Base-by-base conservation (phyloP, 2,329 filamentous ascomycete genomes). In the Emmonsiellopsis sp. region DNA sequence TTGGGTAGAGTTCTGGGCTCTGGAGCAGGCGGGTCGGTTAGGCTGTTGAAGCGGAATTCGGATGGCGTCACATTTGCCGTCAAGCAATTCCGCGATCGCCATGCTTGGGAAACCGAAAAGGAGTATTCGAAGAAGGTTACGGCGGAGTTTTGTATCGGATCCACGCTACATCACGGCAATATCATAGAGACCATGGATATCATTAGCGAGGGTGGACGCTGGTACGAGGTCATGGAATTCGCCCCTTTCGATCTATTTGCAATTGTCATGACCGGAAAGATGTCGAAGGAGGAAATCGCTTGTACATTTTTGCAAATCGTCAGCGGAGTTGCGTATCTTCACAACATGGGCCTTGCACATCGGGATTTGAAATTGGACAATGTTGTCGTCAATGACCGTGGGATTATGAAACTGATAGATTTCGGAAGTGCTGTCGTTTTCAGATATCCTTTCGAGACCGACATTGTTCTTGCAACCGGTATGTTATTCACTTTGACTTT, bases 181-280 rank as follows among this genome's bases (percentile, higher is more conserved):
- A 90, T 98, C 61, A 97, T 98, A 63, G 93, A 98, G 70, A 97
- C 93, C 1, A 80, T 98, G 60, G 93, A 98, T 69, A 95, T 98
- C 58, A 83, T 98, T 9, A 88, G 94, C 60, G 93, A 98, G 71
- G 93, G 92, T 70, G 84, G 83, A 49, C 90, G 86, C 59, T 98
- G 93, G 89, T 98, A 90, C 64, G 92, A 97, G 65, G 93, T 98
- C 42, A 98, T 98, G 93, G 93, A 98, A 67, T 98, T 95, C 65
- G 93, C 91, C 9, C 93, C 93, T 0, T 98, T 79, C 65, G 93
- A 98, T 68, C 79, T 98, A 33, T 98, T 98, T 67, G 93, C 93
- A 10, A 95, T 94, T 59, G 93, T 98, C 60, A 98, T 98, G 93
- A 97, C 93, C 0, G 93, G 93, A 37, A 95, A 90, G 72, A 98